Conservation (phyloP, 768 basidiomycete genomes). For the Crassisporium funariophilum region DNA sequence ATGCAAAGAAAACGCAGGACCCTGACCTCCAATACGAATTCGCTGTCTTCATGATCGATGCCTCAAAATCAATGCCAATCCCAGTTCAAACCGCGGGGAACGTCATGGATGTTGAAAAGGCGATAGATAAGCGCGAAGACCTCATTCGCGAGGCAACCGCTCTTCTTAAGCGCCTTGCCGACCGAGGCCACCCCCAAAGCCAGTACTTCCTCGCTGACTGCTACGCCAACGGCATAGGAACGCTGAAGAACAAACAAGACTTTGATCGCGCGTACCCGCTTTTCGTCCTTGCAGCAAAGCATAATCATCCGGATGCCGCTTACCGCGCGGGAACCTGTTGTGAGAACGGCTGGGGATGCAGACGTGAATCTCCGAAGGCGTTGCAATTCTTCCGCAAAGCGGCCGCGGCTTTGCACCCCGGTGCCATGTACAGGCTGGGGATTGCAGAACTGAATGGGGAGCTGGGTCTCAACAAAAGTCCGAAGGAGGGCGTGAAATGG, state of each 20-base stretch:
- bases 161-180: conserved; percentile 88
- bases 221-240: conserved; percentile 97
- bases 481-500: conserved; percentile 98
- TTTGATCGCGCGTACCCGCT: conserved; percentile 97
- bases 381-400: conserved; percentile 94
- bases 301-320: conserved; percentile 92
- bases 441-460: conserved; percentile 97
- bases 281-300: conserved; percentile 95
- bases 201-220: conserved; percentile 99
- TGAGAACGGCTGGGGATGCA: conserved; percentile 98
- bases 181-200: conserved; percentile 90
- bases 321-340: conserved; percentile 97
- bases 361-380: conserved; percentile 90
- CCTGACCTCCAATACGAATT: conserved; percentile 98
- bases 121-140: conserved; percentile 81
- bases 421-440: conserved; percentile 95
- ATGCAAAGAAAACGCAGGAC: conserved; percentile 98
- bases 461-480: conserved; percentile 79
- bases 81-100: conserved; percentile 71
- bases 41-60: conserved; percentile 98
- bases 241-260: conserved; percentile 86
- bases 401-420: conserved; percentile 87
- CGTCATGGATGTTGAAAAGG: conserved; percentile 79
- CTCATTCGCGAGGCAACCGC: conserved; percentile 85
- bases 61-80: conserved; percentile 86